Conservation (phyloP, 768 basidiomycete genomes). For the Lactarius evosmus region DNA sequence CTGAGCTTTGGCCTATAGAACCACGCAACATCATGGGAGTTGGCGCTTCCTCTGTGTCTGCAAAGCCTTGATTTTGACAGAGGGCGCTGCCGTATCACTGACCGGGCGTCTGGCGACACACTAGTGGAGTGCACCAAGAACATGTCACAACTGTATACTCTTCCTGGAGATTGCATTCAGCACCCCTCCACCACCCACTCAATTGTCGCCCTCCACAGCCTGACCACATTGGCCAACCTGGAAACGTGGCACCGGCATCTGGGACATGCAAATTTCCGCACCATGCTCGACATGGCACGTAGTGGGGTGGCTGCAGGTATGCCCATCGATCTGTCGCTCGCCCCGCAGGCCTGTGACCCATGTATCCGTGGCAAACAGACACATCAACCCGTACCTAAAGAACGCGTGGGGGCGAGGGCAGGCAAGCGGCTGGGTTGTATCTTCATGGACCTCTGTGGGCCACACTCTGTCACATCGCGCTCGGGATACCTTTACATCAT, state of each 20-base stretch:
- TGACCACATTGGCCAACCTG: background rate
- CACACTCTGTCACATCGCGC: background rate
- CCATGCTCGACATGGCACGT: background rate
- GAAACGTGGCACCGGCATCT: conserved; percentile 5
- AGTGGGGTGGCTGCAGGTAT: background rate
- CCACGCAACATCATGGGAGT: conserved; percentile 33
- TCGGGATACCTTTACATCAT: background rate
- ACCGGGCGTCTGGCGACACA: too few species aligned
- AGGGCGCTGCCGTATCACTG: too few species aligned
- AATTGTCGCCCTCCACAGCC: background rate
- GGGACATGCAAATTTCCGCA: background rate
- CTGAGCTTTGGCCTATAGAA: conserved; percentile 28
- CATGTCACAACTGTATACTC: too few species aligned
- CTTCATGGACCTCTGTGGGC: background rate
- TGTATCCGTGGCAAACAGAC: conserved; percentile 6
- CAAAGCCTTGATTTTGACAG: too few species aligned
- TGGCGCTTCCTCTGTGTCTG: conserved; percentile 32
- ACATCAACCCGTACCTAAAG: background rate
- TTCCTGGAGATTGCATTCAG: too few species aligned
- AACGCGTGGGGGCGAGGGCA: background rate
- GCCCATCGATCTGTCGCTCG: background rate
- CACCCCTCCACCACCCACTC: background rate
- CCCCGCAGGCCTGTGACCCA: background rate
- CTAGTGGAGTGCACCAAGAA: too few species aligned
- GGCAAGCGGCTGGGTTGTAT: background rate